Conservation (phyloP, 108 stramenopile genomes). For the Schizochytrium sp. region DNA sequence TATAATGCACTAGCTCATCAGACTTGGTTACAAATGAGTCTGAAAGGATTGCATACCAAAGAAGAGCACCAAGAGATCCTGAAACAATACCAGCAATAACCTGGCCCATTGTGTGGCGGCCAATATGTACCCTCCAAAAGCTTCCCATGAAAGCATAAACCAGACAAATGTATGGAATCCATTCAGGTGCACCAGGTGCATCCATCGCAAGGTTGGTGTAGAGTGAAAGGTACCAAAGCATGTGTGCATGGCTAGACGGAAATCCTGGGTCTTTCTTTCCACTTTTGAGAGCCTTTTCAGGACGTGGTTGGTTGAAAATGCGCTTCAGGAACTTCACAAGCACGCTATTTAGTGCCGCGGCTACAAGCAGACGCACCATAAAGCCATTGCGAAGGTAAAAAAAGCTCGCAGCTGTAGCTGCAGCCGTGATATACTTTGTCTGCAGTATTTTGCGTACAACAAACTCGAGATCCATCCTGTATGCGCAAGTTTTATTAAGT, state of each 20-base stretch:
- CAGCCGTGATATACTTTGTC: slow-evolving; percentile 20
- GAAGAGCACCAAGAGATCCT: slow-evolving; percentile 34
- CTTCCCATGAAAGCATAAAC: neutral
- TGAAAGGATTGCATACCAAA: neutral
- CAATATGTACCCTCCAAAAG: slow-evolving; percentile 2
- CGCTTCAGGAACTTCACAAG: slow-evolving; percentile 39
- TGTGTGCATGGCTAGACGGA: slow-evolving; percentile 53
- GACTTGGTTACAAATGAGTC: neutral
- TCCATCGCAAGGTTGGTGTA: neutral
- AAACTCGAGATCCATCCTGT: too few relatives aligned
- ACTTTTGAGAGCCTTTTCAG: slow-evolving; percentile 25
- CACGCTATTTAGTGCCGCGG: slow-evolving; percentile 45
- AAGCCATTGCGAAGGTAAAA: slow-evolving; percentile 40
- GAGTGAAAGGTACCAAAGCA: slow-evolving; percentile 25
- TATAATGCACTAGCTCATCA: neutral
- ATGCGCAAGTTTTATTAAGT: too few relatives aligned
- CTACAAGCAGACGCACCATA: slow-evolving; percentile 10
- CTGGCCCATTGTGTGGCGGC: slow-evolving; percentile 12
- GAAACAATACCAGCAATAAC: slow-evolving; percentile 22
- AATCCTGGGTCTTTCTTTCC: slow-evolving; percentile 39
- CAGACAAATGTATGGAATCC: neutral
- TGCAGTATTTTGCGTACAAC: slow-evolving; percentile 32
- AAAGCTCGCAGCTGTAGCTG: neutral
- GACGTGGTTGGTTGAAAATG: slow-evolving; percentile 7
- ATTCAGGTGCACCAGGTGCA: neutral